A percentile compares a stretch with the other conserved stretches of the same genome.
phyloP scores from a whole-genome alignment of 306 rosid species.

The apple (Malus domestica) region ASM211411v1 NC_041799.1:32450501-32451000 shows the following conservation, averaged over 20 bases:
- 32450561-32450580: background rate
- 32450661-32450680: background rate
- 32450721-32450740: background rate
- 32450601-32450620: background rate
- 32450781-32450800: background rate
- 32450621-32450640: background rate
- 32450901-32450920: background rate
- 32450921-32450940: background rate
- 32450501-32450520: background rate
- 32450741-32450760: background rate
- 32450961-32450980: no score
- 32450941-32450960: background rate
- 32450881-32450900: background rate
- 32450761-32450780: background rate
- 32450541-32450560: background rate
- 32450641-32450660: background rate
- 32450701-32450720: fast-evolving
- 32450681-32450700: background rate
- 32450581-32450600: background rate
- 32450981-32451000: no score
- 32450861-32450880: background rate
- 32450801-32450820: background rate
- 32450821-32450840: background rate
- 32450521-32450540: background rate
- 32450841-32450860: background rate